Evolutionary conservation across 2,329 filamentous ascomycete genomes (phyloP), one percentile per base, ranked within the genome.

Genomic region (Claviceps quebecensis): DNA sequence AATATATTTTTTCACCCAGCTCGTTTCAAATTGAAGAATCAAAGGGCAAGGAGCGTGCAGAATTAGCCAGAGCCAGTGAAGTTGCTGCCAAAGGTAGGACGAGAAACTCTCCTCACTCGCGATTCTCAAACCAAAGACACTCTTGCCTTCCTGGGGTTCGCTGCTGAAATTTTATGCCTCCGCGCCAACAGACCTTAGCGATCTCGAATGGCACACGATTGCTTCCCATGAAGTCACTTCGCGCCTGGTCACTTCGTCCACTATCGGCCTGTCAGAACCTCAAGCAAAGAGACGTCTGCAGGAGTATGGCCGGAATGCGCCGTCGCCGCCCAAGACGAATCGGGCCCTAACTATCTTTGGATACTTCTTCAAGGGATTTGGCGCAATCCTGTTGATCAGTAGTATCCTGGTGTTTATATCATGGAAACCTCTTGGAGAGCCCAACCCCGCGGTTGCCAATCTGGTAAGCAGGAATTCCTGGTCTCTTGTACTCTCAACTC

Each of bases 311-410:
- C 76, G 68, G 53, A 90, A 90, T 60, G 73, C 75, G 7, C 81
- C 81, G 4, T 80, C 83, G 4, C 75, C 80, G 3, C 80, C 84
- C 1, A 78, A 81, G 14, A 83, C 80, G 4, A 76, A 75, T 54
- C 73, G 75, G 55, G 63, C 80, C 45, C 70, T 71, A 44, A 78
- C 78, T 54, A 73, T 81, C 5, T 66, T 83, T 37, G 77, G 77
- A 17, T 90, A 90, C 65, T 81, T 89, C 58, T 88, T 88, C 68
- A 83, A 82, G 56, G 86, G 86, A 1, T 91, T 90, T 57, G 85
- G 86, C 2, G 73, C 78, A 1, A 78, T 91, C 48, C 72, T 90
- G 3, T 73, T 89, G 6, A 61, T 81, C 2, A 85, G 83, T 17
- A 72, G 77, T 19, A 76, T 89, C 38, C 73, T 90, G 2, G 85